Conservation (phyloP, 2,329 filamentous ascomycete genomes). For the Clonostachys rhizophaga region DNA sequence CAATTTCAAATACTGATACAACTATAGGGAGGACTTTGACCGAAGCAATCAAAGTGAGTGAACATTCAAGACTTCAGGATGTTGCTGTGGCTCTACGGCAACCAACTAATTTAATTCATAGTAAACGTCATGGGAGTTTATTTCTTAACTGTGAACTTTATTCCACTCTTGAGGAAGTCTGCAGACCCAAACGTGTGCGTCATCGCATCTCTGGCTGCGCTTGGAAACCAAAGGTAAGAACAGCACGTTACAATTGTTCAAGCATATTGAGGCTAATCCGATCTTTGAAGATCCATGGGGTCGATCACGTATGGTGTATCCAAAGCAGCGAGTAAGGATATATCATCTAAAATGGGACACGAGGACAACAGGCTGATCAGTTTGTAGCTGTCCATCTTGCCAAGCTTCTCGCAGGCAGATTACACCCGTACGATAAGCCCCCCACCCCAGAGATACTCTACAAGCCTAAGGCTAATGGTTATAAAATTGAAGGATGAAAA, state of each 20-base stretch:
- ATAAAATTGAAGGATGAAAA: slow-evolving; percentile 9
- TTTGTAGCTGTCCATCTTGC: slow-evolving; percentile 8
- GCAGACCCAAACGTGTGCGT: slow-evolving; percentile 14
- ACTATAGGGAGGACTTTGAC: slow-evolving; percentile 3
- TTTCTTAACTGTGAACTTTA: slow-evolving; percentile 14
- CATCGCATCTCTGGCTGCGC: slow-evolving; percentile 15
- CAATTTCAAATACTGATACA: neutral
- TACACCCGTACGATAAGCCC: slow-evolving; percentile 9
- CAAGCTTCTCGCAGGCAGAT: slow-evolving; percentile 8
- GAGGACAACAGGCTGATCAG: neutral
- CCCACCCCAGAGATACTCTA: neutral
- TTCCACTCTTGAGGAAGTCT: slow-evolving; percentile 16
- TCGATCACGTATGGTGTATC: slow-evolving; percentile 14
- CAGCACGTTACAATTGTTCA: neutral
- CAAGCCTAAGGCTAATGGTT: neutral
- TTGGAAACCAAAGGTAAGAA: slow-evolving; percentile 11
- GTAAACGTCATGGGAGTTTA: slow-evolving; percentile 19
- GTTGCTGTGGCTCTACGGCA: neutral
- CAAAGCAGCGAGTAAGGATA: slow-evolving; percentile 12
- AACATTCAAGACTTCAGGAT: neutral
- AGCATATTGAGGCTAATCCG: neutral
- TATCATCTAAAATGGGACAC: neutral
- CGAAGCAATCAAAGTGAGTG: slow-evolving; percentile 5
- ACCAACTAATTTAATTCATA: slow-evolving; percentile 2
- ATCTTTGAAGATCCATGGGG: slow-evolving; percentile 7